phyloP scores from a whole-genome alignment of 192 early-diverging fungal genomes.

The Spinellus fusiger region DNA sequence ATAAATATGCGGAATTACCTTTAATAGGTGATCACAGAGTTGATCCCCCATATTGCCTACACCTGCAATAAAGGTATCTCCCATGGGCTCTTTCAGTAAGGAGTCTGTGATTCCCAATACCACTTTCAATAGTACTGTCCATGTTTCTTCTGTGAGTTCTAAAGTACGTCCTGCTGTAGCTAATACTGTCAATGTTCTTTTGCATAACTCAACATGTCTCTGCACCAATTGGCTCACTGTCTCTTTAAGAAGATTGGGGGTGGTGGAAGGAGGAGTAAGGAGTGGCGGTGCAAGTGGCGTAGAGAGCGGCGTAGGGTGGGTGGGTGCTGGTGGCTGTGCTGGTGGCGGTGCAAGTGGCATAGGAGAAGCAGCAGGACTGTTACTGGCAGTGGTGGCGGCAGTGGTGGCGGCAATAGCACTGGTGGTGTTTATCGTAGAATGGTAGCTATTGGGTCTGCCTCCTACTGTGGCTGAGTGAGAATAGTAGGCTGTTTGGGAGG shows the following conservation, averaged over 20 bases:
- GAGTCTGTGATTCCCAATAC: conserved; percentile 72
- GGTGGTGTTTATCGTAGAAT: conserved; percentile 3
- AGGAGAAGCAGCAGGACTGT: too few relatives aligned
- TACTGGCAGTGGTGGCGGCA: conserved; percentile 1
- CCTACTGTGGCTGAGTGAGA: background rate
- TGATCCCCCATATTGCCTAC: conserved; percentile 64
- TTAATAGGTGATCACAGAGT: conserved; percentile 64
- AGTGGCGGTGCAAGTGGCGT: background rate
- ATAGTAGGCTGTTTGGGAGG: background rate
- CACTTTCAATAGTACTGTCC: conserved; percentile 76
- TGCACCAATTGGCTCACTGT: conserved; percentile 30
- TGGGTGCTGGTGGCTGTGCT: background rate
- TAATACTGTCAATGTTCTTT: conserved; percentile 58
- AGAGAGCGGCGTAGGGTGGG: background rate
- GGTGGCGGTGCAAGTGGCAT: too few relatives aligned
- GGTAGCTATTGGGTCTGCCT: conserved; percentile 1
- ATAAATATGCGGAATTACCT: conserved; percentile 36
- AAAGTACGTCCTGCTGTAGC: conserved; percentile 56
- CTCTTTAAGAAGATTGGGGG: conserved; percentile 13
- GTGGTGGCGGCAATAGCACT: background rate
- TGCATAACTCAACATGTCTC: conserved; percentile 71
- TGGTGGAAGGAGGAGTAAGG: background rate
- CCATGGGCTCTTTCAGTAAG: conserved; percentile 53
- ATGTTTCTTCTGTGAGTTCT: conserved; percentile 68
- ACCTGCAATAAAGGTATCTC: conserved; percentile 20